Percentiles rank a stretch among this genome's conserved stretches.
These are phyloP conservation scores for Phytophthora crassamura DNA, from an alignment of 352 stramenopile genomes.

Conservation along the genomic window DNA sequence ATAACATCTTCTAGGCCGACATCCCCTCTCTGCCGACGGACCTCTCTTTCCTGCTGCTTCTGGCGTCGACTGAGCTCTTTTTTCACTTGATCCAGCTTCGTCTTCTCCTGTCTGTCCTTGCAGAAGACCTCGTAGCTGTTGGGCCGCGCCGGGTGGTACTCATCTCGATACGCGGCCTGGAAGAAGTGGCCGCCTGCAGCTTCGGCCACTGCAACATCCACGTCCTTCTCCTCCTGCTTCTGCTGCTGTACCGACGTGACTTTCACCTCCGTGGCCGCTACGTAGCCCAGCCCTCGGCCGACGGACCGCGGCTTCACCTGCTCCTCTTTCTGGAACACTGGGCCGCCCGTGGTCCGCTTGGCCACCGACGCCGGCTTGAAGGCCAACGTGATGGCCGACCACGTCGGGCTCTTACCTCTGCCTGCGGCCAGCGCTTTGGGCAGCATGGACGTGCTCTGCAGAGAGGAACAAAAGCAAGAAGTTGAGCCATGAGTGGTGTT, in stretches of 20 bases:
- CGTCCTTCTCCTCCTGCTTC: conserved; percentile 21
- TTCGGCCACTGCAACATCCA: conserved; percentile 14
- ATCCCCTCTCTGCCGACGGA: conserved; percentile 14
- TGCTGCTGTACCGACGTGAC: conserved; percentile 29
- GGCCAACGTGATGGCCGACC: conserved; percentile 48
- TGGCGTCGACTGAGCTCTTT: conserved; percentile 80
- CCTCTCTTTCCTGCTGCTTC: conserved; percentile 73
- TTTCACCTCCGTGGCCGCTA: conserved; percentile 50
- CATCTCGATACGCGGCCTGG: conserved; percentile 77
- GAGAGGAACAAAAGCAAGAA: background rate
- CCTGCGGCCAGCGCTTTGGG: conserved; percentile 49
- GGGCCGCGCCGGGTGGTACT: conserved; percentile 87
- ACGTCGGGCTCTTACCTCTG: conserved; percentile 49
- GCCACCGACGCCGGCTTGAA: conserved; percentile 68
- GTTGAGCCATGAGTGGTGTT: background rate
- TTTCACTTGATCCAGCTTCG: conserved; percentile 87
- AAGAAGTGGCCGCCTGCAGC: conserved; percentile 59
- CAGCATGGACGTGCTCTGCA: conserved; percentile 56
- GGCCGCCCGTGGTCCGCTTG: conserved; percentile 29
- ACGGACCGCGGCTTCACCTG: conserved; percentile 12
- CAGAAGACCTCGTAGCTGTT: conserved; percentile 92
- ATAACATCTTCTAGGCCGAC: background rate
- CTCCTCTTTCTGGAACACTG: conserved; percentile 29
- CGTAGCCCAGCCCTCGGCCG: conserved; percentile 45
- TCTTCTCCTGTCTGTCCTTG: conserved; percentile 74